phyloP scores from a whole-genome alignment of 1,284 basidiomycete genomes.

The Porodaedalea pini region DNA sequence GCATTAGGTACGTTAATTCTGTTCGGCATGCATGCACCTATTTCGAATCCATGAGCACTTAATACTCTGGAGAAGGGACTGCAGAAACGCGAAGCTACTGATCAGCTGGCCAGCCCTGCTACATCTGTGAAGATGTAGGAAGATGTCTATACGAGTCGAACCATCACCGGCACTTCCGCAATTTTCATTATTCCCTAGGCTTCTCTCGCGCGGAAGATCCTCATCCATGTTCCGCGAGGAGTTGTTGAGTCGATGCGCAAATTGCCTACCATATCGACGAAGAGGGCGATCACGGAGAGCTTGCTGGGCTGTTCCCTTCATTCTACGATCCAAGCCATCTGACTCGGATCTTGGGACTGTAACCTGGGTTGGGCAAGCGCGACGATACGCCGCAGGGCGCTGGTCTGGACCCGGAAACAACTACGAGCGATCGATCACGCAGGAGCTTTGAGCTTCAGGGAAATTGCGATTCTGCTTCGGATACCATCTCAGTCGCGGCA shows the following conservation, averaged over 20 bases:
- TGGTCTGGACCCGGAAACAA: background rate
- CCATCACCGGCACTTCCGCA: background rate
- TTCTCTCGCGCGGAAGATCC: background rate
- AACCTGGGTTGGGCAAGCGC: background rate
- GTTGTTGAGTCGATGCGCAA: background rate
- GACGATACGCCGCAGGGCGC: background rate
- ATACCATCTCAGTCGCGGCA: background rate
- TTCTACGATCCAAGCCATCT: background rate
- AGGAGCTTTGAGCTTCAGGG: background rate
- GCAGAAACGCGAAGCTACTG: background rate
- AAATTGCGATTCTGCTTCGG: no score
- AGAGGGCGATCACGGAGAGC: background rate
- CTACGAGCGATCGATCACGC: background rate
- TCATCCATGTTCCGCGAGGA: background rate
- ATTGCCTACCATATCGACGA: background rate
- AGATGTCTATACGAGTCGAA: background rate
- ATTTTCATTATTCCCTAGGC: background rate
- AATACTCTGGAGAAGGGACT: background rate
- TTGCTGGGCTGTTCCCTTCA: background rate
- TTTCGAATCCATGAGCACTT: background rate
- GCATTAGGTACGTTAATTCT: background rate
- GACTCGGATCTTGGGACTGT: background rate
- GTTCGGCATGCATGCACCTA: background rate
- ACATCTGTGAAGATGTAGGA: background rate
- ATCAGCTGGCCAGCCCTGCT: background rate